These are phyloP conservation scores for Setaria italica DNA, from an alignment of 202 grass and related monocot species.

Conservation along the genomic window DNA sequence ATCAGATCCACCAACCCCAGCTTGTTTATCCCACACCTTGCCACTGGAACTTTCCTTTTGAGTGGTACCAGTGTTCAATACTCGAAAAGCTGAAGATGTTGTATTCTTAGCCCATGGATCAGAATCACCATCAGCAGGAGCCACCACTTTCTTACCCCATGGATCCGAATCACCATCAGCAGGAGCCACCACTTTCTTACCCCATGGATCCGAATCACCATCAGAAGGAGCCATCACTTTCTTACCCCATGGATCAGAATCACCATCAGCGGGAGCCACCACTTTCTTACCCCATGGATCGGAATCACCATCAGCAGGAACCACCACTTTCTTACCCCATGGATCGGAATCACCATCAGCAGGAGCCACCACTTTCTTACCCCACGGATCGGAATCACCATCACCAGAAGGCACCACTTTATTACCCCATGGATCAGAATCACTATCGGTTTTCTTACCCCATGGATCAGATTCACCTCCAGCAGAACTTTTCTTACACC, in stretches of 20 bases:
- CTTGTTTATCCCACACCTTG: slow-evolving; percentile 58
- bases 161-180: slow-evolving; percentile 28
- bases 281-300: slow-evolving; percentile 54
- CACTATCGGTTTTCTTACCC: slow-evolving; percentile 26
- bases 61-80: slow-evolving; percentile 48
- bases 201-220: slow-evolving; percentile 42
- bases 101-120: slow-evolving; percentile 61
- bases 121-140: slow-evolving; percentile 45
- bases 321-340: slow-evolving; percentile 38
- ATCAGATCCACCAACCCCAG: slow-evolving; percentile 46
- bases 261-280: slow-evolving; percentile 35
- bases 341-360: slow-evolving; percentile 41
- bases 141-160: slow-evolving; percentile 43
- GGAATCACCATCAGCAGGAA: slow-evolving; percentile 6
- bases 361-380: slow-evolving; percentile 35
- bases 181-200: slow-evolving; percentile 13
- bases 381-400: slow-evolving; percentile 64
- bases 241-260: slow-evolving; percentile 68
- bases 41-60: slow-evolving; percentile 41
- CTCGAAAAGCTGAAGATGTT: slow-evolving; percentile 42
- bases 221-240: slow-evolving; percentile 26
- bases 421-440: slow-evolving; percentile 53
- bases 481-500: slow-evolving; percentile 53
- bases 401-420: slow-evolving; percentile 23
- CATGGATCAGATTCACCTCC: slow-evolving; percentile 51